Evolutionary conservation across 208 protist species (phyloP), one percentile per base, ranked within the genome.

Genomic region (Borovskyia barvae): DNA sequence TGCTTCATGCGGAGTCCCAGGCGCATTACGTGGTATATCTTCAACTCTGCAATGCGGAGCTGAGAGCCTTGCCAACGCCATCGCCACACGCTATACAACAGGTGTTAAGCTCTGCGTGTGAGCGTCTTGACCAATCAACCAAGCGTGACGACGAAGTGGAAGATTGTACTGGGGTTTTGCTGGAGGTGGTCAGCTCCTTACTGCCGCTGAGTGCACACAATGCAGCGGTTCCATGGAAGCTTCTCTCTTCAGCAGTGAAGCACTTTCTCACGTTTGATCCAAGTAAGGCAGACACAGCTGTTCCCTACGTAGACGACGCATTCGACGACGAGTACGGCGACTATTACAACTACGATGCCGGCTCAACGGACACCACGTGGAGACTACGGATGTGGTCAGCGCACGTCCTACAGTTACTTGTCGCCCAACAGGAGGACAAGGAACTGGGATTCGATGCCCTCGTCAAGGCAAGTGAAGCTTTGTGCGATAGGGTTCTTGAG

Each of bases 311-410:
- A 19, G 41, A 45, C 25, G 45, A 51, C 15, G 41, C 36, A 26
- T 70, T 67, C 61, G 66, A 56, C 37, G 46, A 70, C 45, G 60
- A 70, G 24, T 72, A 75, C 36, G 57, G 70, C 39, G 67, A 72
- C 30, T 79, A 75, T 54, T 54, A 72, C 22, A 64, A 80, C 25
- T 66, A 77, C 53, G 68, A 75, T 30, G 52, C 64, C 54, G 63
- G 59, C 9, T n/a, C 60, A 15, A 54, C 54, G 11, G 78, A 85
- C 50, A 57, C 68, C 26, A 77, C 77, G 47, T 89, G 82, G 82
- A 80, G 68, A 51, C 24, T 82, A 43, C 77, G 82, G 33, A 64
- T 72, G 41, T 68, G 67, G 55, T 51, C 72, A 12, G 26, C 66
- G 28, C 70, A 72, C 11, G 35, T 83, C 12, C 28, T 83, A 41